A percentile compares a stretch with the other conserved stretches of the same genome.
Evolutionary conservation across 2,329 filamentous ascomycete genomes (phyloP).

Genomic region (Sporothrix pallida): DNA sequence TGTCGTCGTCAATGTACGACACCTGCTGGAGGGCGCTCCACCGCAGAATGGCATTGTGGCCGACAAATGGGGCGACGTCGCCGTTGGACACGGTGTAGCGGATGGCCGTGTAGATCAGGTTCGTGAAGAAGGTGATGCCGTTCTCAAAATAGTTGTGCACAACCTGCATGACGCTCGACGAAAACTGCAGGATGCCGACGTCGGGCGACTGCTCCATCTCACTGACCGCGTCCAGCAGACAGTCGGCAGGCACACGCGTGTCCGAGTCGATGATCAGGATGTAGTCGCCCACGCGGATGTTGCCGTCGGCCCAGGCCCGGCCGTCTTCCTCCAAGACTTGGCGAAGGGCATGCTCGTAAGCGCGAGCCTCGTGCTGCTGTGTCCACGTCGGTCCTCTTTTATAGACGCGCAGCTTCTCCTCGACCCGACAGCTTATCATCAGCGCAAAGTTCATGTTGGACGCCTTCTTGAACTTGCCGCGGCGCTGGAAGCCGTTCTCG

Average conservation of each 20-base stretch:
- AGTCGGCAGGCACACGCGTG: constrained; percentile 77
- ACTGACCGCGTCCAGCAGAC: constrained; percentile 76
- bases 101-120: constrained; percentile 78
- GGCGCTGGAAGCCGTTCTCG: constrained; percentile 65
- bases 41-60: constrained; percentile 78
- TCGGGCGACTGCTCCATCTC: constrained; percentile 82
- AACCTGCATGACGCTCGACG: constrained; percentile 79
- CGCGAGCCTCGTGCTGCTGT: constrained; percentile 69
- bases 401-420: constrained; percentile 67
- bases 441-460: constrained; percentile 76
- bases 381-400: constrained; percentile 67
- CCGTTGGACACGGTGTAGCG: constrained; percentile 78
- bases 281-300: constrained; percentile 85
- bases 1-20: constrained; percentile 70
- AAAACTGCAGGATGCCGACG: constrained; percentile 79
- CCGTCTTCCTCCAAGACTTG: constrained; percentile 71
- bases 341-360: constrained; percentile 69
- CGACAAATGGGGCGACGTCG: constrained; percentile 78
- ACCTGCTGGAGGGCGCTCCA: constrained; percentile 79
- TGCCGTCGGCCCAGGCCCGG: constrained; percentile 80
- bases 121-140: constrained; percentile 73
- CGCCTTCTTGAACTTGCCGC: constrained; percentile 72
- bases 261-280: constrained; percentile 80
- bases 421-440: constrained; percentile 71
- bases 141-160: constrained; percentile 75